Evolutionary conservation across 805 yeast genomes (phyloP), one percentile per base, ranked within the genome.

Genomic region (Candida incommunis): DNA sequence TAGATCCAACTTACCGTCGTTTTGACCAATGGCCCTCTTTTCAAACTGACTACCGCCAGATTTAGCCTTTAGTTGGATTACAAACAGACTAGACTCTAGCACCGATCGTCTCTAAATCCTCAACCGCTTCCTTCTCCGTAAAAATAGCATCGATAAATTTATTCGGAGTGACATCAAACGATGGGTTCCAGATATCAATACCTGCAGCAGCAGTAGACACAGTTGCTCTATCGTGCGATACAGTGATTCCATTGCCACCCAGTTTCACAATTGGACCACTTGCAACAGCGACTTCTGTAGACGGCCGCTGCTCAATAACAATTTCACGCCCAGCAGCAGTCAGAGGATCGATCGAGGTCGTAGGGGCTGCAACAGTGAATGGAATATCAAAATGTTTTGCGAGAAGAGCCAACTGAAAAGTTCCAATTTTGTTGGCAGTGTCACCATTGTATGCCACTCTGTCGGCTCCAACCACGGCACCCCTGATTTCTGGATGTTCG

Each of bases 391-490:
- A 72, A 44, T 74, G 74, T 48, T 79, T 72, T 18, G 94, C 80
- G 47, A 86, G 66, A 11, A 80, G 68, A 0, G 96, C 82, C 51
- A 90, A 65, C 64, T 88, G 96, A 64, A 77, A 84, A 0, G 97
- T 92, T 21, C 98, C 98, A 43, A 90, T 90, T 65, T 90, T 90
- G 65, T 90, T 90, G 1, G 97, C 97, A 24, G 95, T 78, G 58
- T 90, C 98, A 44, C 98, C 98, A 59, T 90, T 90, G 23, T 72
- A 69, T 2, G 88, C 96, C 31, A 90, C 82, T 60, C 98, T 74
- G 59, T 90, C 98, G 13, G 97, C 96, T 41, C 98, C 98, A 3
- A 85, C 95, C 45, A 87, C 83, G 21, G 88, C 80, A 43, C 86
- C 84, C 59, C 82, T 81, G 46, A 92, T 75, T n/a, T 94, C 94